phyloP scores from a whole-genome alignment of 2,329 filamentous ascomycete genomes.

The Fusarium hostae region DNA sequence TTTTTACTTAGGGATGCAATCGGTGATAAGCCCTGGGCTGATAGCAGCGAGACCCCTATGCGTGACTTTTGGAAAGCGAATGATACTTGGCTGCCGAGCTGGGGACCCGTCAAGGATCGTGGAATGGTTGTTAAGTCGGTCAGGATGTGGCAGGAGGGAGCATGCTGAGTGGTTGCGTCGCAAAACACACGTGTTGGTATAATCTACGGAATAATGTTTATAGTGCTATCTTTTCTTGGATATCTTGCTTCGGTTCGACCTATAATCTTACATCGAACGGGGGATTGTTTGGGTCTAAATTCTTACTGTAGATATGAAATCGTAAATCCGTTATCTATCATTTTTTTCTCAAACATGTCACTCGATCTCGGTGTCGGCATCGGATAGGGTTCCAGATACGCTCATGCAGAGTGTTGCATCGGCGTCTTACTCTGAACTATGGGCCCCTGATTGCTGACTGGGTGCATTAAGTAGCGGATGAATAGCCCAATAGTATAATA shows the following conservation, averaged over 20 bases:
- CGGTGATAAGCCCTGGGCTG: conserved; percentile 58
- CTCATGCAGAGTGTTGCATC: conserved; percentile 2
- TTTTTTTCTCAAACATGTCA: neutral
- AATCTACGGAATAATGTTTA: neutral
- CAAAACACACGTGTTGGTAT: neutral
- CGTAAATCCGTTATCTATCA: conserved; percentile 1
- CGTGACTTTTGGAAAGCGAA: conserved; percentile 55
- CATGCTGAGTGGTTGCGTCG: conserved; percentile 27
- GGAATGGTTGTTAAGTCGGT: conserved; percentile 58
- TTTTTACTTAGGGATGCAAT: conserved; percentile 49
- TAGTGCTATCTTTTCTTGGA: neutral
- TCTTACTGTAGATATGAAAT: neutral
- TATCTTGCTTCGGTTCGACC: neutral
- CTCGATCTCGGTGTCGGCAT: neutral
- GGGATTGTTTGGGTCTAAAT: neutral
- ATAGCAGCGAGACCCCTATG: conserved; percentile 51
- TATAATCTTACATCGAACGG: neutral
- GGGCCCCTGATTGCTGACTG: neutral
- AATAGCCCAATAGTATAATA: neutral
- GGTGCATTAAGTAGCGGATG: neutral
- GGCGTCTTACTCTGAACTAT: neutral
- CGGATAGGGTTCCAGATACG: conserved; percentile 1
- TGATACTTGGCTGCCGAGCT: conserved; percentile 56
- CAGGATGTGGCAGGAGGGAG: conserved; percentile 57
- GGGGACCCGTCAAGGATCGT: conserved; percentile 42